Percentiles rank a stretch among this genome's conserved stretches.
phyloP scores from a whole-genome alignment of 1,284 basidiomycete genomes.

The Agaricales sp. region DNA sequence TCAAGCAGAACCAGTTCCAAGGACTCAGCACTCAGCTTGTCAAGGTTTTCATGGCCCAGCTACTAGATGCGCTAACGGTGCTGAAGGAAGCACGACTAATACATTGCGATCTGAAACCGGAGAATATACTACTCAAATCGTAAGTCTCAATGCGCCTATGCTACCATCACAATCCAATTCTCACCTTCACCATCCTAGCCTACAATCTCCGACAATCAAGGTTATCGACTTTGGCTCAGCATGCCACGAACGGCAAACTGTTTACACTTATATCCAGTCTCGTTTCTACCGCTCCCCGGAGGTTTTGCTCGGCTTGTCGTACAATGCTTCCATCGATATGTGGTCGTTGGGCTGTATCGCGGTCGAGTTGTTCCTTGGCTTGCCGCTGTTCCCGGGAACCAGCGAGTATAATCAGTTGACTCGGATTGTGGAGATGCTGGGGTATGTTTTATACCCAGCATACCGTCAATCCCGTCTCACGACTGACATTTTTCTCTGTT shows the following conservation, averaged over 20 bases:
- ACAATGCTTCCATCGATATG: slow-evolving; percentile 92
- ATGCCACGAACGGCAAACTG: slow-evolving; percentile 96
- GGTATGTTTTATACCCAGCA: slow-evolving; percentile 42
- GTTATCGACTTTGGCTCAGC: slow-evolving; percentile 99
- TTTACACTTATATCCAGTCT: slow-evolving; percentile 99
- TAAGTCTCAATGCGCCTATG: slow-evolving; percentile 42
- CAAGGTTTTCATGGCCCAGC: slow-evolving; percentile 94
- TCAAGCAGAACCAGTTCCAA: slow-evolving; percentile 99
- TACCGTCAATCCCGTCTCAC: slow-evolving; percentile 8
- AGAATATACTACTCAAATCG: slow-evolving; percentile 94
- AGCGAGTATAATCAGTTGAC: slow-evolving; percentile 99
- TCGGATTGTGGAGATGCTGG: slow-evolving; percentile 96
- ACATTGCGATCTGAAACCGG: slow-evolving; percentile 97
- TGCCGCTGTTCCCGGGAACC: slow-evolving; percentile 96
- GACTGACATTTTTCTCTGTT: slow-evolving; percentile 28
- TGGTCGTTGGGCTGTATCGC: slow-evolving; percentile 96
- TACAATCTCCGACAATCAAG: slow-evolving; percentile 98
- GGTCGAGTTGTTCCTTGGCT: slow-evolving; percentile 92
- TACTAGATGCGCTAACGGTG: slow-evolving; percentile 87
- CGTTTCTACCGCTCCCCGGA: slow-evolving; percentile 98
- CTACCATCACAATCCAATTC: slow-evolving; percentile 5
- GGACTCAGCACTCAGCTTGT: slow-evolving; percentile 94
- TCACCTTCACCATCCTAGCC: slow-evolving; percentile 34
- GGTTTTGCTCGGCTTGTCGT: slow-evolving; percentile 90
- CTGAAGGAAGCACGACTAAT: slow-evolving; percentile 94